A percentile compares a stretch with the other conserved stretches of the same genome.
Evolutionary conservation across 1,284 basidiomycete species (phyloP).

Genomic region (Moesziomyces sp.): DNA sequence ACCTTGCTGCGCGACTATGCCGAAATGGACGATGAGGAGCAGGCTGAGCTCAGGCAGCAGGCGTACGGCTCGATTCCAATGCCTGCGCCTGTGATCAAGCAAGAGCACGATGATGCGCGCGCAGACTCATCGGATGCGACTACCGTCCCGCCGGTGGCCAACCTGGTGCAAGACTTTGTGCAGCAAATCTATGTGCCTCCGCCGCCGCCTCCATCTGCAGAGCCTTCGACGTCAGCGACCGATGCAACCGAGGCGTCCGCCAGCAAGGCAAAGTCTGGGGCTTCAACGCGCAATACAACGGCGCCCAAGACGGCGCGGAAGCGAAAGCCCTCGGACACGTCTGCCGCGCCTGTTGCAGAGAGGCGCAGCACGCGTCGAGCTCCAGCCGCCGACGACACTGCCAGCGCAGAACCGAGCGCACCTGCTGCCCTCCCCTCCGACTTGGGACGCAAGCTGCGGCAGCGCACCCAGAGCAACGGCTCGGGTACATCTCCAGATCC

Average conservation of each 20-base stretch:
- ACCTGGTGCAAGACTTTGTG: conserved; percentile 50
- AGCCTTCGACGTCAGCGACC: not conserved
- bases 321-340: conserved; percentile 22
- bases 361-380: conserved; percentile 35
- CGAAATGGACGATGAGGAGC: conserved; percentile 13
- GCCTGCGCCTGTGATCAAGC: conserved; percentile 26
- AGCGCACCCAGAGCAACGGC: conserved; percentile 18
- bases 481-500: conserved; percentile 5
- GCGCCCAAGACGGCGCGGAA: conserved; percentile 15
- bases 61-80: conserved; percentile 25
- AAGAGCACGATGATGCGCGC: conserved; percentile 12
- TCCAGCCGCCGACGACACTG: conserved; percentile 10
- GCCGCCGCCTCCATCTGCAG: conserved; percentile 5
- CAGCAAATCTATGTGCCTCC: conserved; percentile 37
- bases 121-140: not conserved
- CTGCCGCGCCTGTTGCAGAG: conserved; percentile 13
- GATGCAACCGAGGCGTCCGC: not conserved
- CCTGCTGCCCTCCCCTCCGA: not conserved
- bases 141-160: conserved; percentile 12
- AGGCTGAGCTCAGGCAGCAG: conserved; percentile 26
- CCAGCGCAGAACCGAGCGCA: not conserved
- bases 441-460: conserved; percentile 19
- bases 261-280: conserved; percentile 1
- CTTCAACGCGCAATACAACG: conserved; percentile 5
- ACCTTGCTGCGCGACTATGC: conserved; percentile 44